Base-by-base conservation (phyloP, 75 land plant species). In the Cupressus sempervirens region DNA sequence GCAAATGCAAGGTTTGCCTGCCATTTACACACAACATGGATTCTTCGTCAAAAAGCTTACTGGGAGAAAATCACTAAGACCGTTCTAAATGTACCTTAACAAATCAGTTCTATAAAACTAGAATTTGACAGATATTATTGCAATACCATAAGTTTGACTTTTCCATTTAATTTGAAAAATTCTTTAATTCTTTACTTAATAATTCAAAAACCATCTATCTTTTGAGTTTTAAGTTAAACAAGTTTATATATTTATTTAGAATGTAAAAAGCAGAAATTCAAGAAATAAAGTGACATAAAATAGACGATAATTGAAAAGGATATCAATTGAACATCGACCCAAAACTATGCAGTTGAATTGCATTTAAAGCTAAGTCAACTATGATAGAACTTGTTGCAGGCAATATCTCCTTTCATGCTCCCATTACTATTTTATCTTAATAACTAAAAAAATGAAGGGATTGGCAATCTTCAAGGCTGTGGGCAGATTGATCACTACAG, bases 1-100 rank as follows among this genome's bases (percentile, higher is more conserved):
- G 94, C 81, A 85, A 98, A 96, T 38, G 99, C 99, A 82, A 93
- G 89, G 80, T 93, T 89, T 93, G 91, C 73, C 83, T 50, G 65
- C 23, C 73, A 73, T 16, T 65, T 29, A 48, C 16, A 81, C 30
- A 32, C 5, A 62, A 62, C 23, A 82, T 32, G 20, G 11, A 38
- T 3, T 35, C 34, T 41, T 43, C 38, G 46, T 56, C 30, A 81
- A 20, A 62, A 36, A 84, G 3, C 30, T 32, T 14, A n/a, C 53
- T 81, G 50, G 11, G 23, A 35, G 18, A 40, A 58, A 9, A 48
- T 26, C 7, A 3, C 48, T 30, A 26, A 0, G 13, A 79, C 10
- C 45, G 30, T 45, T 26, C 45, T 79, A 40, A 41, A 43, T 15
- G 26, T 79, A 36, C 5, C 58, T 82, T 23, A 52, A 53, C 14